A percentile compares a stretch with the other conserved stretches of the same genome.
Evolutionary conservation across 768 basidiomycete species (phyloP).

Genomic region (Gautieria morchelliformis): DNA sequence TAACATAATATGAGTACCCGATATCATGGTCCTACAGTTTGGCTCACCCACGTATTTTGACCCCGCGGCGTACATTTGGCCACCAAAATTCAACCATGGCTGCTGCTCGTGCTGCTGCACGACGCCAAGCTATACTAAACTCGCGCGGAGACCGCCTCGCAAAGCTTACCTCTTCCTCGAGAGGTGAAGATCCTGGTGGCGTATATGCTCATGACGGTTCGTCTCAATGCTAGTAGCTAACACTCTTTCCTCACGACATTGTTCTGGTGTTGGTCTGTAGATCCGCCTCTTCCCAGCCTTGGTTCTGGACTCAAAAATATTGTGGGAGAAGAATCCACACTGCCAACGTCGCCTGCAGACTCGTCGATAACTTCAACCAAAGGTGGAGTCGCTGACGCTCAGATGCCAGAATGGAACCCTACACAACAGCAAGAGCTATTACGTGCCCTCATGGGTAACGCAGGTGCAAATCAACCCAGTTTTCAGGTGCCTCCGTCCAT

Average conservation of each 20-base stretch:
- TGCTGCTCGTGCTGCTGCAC: conserved; percentile 66
- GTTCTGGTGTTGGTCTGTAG: conserved; percentile 13
- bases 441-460: conserved; percentile 45
- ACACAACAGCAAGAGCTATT: conserved; percentile 64
- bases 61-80: too few relatives aligned
- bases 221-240: conserved; percentile 7
- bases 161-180: conserved; percentile 66
- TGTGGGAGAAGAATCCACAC: conserved; percentile 36
- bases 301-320: conserved; percentile 17
- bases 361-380: conserved; percentile 13
- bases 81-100: conserved; percentile 18
- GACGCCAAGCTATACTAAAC: conserved; percentile 65
- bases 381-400: conserved; percentile 16
- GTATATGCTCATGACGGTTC: conserved; percentile 45
- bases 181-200: conserved; percentile 53
- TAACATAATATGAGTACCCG: too few relatives aligned
- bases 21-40: too few relatives aligned
- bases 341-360: conserved; percentile 10
- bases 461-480: conserved; percentile 7
- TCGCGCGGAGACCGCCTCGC: conserved; percentile 67
- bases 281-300: conserved; percentile 32
- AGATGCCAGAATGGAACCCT: conserved; percentile 54
- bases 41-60: too few relatives aligned
- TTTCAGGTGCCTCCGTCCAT: neutral
- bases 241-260: conserved; percentile 6